Evolutionary conservation across 169 alveolate species (phyloP), one percentile per base, ranked within the genome.

Genomic region (Cryptosporidium sp.): DNA sequence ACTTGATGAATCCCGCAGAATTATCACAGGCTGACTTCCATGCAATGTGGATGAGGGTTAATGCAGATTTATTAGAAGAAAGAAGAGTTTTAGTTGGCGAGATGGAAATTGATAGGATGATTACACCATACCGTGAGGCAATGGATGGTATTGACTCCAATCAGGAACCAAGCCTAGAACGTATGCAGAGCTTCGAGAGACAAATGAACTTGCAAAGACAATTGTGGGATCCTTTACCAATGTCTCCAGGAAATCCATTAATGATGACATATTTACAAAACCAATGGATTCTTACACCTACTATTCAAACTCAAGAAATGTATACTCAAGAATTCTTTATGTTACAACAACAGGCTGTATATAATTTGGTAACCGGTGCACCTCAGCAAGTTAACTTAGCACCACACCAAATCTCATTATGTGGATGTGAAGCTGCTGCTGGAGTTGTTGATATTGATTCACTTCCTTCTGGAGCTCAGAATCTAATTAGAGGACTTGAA

Each of bases 41-140:
- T 69, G 96, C 96, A 48, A 94, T 94, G 96, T 94, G 96, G 96
- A 94, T 94, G 96, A 89, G 96, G 48, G 96, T 94, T 53, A 94
- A 94, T 85, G 96, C 96, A 42, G 96, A 94, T 48, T 85, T 94
- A 39, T 85, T 91, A 8, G 94, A 87, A 60, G 86, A 92, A 68
- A 92, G 91, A 70, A 91, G 92, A 53, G 44, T 80, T 35, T 48
- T 80, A 61, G 89, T 80, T 6, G 89, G 89, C 26, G 89, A 80
- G 69, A 21, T 80, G 75, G 89, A 80, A 65, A 80, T 80, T 6
- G 89, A 80, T 45, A 80, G 89, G 35, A 80, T 80, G 89, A 80
- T 80, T 60, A 80, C 89, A 5, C 89, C 89, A 21, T 80, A 80
- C 48, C 56, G 89, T 9, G 89, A 80, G 56, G 89, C 89, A 42